Evolutionary conservation across 495 filamentous ascomycete species (phyloP), one percentile per base, ranked within the genome.

Genomic region (Xylaria grammica): DNA sequence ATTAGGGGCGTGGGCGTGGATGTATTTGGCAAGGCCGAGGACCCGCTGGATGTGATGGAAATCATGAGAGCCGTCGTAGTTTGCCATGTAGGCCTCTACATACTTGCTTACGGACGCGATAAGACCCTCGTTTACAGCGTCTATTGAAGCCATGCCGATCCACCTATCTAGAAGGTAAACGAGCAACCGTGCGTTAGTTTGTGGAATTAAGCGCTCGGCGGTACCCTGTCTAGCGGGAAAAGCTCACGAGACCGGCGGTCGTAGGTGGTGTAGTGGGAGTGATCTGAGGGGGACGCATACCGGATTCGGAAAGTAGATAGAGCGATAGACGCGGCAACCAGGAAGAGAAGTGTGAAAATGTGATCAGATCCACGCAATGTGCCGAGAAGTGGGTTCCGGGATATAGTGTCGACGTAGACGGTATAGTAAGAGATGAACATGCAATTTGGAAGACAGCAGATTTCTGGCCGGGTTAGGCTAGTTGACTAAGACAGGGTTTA

Each of bases 21-120:
- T 78, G 72, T 76, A 63, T 53, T 86, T 83, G n/a, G 92, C 84
- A 8, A 97, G 84, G 15, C 83, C 76, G 7, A 91, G 77, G 32
- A 98, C 94, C 42, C 95, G 89, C 60, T 87, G 75, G 62, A 97
- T 90, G 75, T 98, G 94, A 42, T 81, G 75, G 77, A 87, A 93
- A 79, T 96, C 90, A 79, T 97, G 95, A 6, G 91, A 94, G 22
- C 86, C 85, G 77, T 97, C 95, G 77, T 91, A 91, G 49, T 82
- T 77, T 42, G 86, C 79, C 93, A 97, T 97, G 82, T 90, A 93
- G 11, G 77, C 68, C 64, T 83, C 77, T 27, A 91, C 87, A 70
- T 88, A 90, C 53, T 73, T 67, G 24, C 79, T 82, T 64, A 87
- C 80, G n/a, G 77, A 60, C 20, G 72, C 62, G 69, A 86, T 77